A percentile compares a stretch with the other conserved stretches of the same genome.
Conservation (phyloP, 2,329 filamentous ascomycete species). For the Aspergillus sergii region DNA sequence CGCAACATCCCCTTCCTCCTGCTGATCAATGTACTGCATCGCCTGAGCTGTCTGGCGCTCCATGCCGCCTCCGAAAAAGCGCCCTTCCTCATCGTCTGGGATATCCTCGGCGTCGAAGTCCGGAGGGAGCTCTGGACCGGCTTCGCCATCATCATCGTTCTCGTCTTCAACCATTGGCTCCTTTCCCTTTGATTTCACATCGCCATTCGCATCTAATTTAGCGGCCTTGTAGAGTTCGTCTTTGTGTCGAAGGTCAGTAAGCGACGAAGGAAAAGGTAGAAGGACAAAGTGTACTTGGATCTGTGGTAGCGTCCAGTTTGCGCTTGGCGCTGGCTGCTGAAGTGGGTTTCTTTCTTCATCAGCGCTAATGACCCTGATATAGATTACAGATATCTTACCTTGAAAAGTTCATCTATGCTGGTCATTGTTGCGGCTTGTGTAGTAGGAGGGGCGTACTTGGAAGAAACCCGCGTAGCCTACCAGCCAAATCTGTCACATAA, state of each 20-base stretch:
- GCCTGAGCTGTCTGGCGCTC: constrained; percentile 78
- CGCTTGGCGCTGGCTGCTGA: constrained; percentile 55
- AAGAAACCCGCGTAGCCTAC: constrained; percentile 6
- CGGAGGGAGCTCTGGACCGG: constrained; percentile 59
- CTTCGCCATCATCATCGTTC: constrained; percentile 48
- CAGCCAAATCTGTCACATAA: not conserved
- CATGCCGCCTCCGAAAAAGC: constrained; percentile 94
- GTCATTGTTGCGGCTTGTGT: constrained; percentile 49
- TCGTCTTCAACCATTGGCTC: constrained; percentile 52
- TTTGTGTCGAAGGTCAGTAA: constrained; percentile 24
- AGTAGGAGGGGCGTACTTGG: not conserved
- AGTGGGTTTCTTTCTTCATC: constrained; percentile 49
- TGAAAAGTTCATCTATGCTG: constrained; percentile 66
- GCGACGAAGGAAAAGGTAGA: not conserved
- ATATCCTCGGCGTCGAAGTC: constrained; percentile 61
- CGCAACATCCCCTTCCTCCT: constrained; percentile 57
- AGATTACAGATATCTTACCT: constrained; percentile 31
- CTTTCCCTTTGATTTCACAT: constrained; percentile 52
- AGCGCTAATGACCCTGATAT: constrained; percentile 13
- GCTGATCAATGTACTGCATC: constrained; percentile 81
- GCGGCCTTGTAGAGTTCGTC: constrained; percentile 63
- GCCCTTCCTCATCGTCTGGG: constrained; percentile 82
- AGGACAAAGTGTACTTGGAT: constrained; percentile 48
- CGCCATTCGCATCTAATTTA: constrained; percentile 55
- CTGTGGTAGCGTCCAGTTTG: constrained; percentile 59